phyloP scores from a whole-genome alignment of 2,329 filamentous ascomycete genomes.

The Trichocomaceae sp. region DNA sequence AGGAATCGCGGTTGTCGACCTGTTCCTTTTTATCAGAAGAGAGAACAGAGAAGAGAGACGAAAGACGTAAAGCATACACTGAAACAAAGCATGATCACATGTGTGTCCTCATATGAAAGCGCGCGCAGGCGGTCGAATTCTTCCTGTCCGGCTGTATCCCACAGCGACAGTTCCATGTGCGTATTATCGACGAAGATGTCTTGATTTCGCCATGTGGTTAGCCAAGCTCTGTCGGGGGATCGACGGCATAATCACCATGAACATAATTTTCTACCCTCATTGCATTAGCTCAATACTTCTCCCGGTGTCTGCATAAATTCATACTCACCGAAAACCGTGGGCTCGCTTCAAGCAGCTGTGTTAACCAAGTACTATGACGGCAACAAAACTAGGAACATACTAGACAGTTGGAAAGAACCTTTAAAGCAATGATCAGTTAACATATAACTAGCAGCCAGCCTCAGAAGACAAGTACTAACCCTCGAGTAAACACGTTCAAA shows the following conservation, averaged over 20 bases:
- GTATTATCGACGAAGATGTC: slow-evolving; percentile 98
- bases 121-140: slow-evolving; percentile 96
- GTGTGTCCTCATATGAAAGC: slow-evolving; percentile 95
- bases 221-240: slow-evolving; percentile 10
- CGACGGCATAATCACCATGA: slow-evolving; percentile 59
- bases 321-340: slow-evolving; percentile 72
- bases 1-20: slow-evolving; percentile 88
- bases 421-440: slow-evolving; percentile 11
- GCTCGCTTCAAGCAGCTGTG: slow-evolving; percentile 53
- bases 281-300: slow-evolving; percentile 19
- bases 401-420: slow-evolving; percentile 98
- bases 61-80: slow-evolving; percentile 53
- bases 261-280: slow-evolving; percentile 79
- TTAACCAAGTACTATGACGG: slow-evolving; percentile 16
- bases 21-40: slow-evolving; percentile 20
- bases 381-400: slow-evolving; percentile 32
- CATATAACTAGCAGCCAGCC: not conserved
- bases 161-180: slow-evolving; percentile 93
- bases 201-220: slow-evolving; percentile 31
- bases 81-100: slow-evolving; percentile 98
- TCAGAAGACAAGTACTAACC: slow-evolving; percentile 50
- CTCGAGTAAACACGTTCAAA: slow-evolving; percentile 96
- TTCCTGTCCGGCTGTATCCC: slow-evolving; percentile 98
- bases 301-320: not conserved
- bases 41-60: not conserved